Evolutionary conservation across 202 grass and related monocot species (phyloP).

Genomic region (Zoysia matrella): DNA sequence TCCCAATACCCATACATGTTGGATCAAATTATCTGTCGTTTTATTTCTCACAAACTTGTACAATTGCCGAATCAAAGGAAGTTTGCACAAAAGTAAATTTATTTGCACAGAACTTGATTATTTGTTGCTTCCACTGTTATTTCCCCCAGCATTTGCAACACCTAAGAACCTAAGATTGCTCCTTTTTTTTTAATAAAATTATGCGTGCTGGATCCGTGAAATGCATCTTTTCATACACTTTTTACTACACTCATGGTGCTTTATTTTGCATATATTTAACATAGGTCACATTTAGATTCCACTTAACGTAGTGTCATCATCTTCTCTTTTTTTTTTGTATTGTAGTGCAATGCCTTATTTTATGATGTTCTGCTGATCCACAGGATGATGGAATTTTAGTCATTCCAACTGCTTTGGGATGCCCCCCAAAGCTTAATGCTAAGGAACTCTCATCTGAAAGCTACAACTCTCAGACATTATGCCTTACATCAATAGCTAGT

Average conservation of each 20-base stretch:
- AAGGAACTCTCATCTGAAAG: slow-evolving; percentile 77
- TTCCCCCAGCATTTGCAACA: no score
- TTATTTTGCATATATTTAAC: background rate
- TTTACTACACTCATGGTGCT: slow-evolving; percentile 1
- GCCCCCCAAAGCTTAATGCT: slow-evolving; percentile 81
- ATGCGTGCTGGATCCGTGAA: slow-evolving; percentile 10
- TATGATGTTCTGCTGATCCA: slow-evolving; percentile 35
- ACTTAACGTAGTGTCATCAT: no score
- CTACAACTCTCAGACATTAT: slow-evolving; percentile 68
- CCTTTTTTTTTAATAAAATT: background rate
- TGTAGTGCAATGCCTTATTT: slow-evolving; percentile 16
- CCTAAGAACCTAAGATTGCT: background rate
- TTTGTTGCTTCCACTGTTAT: background rate
- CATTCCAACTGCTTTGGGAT: slow-evolving; percentile 81
- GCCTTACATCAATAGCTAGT: slow-evolving; percentile 78
- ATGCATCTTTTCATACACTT: background rate
- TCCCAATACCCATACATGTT: background rate
- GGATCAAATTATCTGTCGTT: background rate
- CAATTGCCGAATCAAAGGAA: background rate
- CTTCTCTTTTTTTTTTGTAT: background rate
- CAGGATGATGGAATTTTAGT: slow-evolving; percentile 98
- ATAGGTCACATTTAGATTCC: no score
- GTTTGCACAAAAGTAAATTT: slow-evolving; percentile 11
- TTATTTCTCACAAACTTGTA: slow-evolving; percentile 2
- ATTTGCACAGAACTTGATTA: background rate